These are phyloP conservation scores for Lipomyces oligophaga DNA, from an alignment of 805 yeast species.

Conservation along the genomic window DNA sequence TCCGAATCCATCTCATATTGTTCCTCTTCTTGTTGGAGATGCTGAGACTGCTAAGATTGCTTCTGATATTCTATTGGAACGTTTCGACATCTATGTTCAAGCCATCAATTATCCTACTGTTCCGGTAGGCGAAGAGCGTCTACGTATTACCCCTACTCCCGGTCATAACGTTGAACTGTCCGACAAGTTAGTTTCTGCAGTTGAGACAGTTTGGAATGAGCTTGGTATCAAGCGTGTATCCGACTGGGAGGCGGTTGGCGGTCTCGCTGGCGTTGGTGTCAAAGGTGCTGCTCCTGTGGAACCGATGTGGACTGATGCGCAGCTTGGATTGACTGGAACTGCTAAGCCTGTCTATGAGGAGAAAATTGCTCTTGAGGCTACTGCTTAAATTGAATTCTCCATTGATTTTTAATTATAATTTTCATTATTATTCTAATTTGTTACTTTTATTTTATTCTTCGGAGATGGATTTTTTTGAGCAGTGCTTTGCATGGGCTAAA, in stretches of 20 bases:
- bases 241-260: constrained; percentile 79
- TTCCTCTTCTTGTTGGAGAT: constrained; percentile 91
- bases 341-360: constrained; percentile 2
- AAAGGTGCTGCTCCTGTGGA: constrained; percentile 45
- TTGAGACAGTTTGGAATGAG: constrained; percentile 75
- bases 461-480: no score
- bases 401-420: neutral
- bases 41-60: constrained; percentile 90
- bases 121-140: constrained; percentile 89
- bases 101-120: constrained; percentile 99
- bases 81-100: constrained; percentile 89
- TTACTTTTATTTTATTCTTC: neutral
- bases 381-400: constrained; percentile 13
- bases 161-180: constrained; percentile 80
- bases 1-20: constrained; percentile 96
- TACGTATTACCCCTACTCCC: constrained; percentile 98
- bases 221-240: constrained; percentile 67
- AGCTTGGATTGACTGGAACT: constrained; percentile 42
- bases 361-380: constrained; percentile 15
- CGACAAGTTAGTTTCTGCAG: constrained; percentile 69
- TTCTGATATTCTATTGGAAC: constrained; percentile 78
- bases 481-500: no score
- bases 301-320: constrained; percentile 86
- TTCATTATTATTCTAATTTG: neutral
- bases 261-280: constrained; percentile 87